Conservation (phyloP, 1,284 basidiomycete genomes). For the Laetiporus sulphureus region DNA sequence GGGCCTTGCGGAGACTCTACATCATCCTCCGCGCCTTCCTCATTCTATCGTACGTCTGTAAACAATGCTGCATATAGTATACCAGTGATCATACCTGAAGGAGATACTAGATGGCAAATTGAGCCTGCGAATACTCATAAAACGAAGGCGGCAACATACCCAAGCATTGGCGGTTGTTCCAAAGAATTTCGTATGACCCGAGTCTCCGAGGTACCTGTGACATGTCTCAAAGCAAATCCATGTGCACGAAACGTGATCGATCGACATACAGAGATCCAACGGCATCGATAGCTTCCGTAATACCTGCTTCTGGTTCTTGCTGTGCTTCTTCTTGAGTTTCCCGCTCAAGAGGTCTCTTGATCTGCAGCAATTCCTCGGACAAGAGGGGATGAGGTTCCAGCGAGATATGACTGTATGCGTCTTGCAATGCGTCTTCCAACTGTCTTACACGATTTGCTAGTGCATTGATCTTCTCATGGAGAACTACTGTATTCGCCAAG, state of each 20-base stretch:
- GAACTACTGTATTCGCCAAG: constrained; percentile 57
- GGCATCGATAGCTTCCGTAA: constrained; percentile 47
- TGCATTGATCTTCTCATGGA: constrained; percentile 60
- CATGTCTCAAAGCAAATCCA: no score
- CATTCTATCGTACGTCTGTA: constrained; percentile 34
- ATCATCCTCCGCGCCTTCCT: constrained; percentile 48
- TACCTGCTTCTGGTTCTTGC: constrained; percentile 34
- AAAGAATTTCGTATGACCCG: constrained; percentile 56
- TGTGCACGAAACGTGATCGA: no score
- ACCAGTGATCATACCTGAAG: constrained; percentile 25
- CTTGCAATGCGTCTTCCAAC: constrained; percentile 55
- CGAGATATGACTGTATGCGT: constrained; percentile 41
- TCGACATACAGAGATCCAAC: constrained; percentile 54
- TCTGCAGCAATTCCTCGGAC: constrained; percentile 49
- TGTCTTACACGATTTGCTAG: constrained; percentile 53
- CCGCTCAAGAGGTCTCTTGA: constrained; percentile 59
- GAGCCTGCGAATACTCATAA: constrained; percentile 6
- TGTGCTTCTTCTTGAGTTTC: constrained; percentile 20
- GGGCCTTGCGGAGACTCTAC: constrained; percentile 35
- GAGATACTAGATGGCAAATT: constrained; percentile 25
- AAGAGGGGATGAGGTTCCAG: constrained; percentile 48
- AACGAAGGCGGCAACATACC: constrained; percentile 34
- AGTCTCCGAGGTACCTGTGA: constrained; percentile 50
- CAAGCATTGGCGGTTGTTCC: constrained; percentile 61
- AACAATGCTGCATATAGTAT: constrained; percentile 5